Evolutionary conservation across 352 stramenopile species (phyloP).

Genomic region (Saprolegnia diclina): DNA sequence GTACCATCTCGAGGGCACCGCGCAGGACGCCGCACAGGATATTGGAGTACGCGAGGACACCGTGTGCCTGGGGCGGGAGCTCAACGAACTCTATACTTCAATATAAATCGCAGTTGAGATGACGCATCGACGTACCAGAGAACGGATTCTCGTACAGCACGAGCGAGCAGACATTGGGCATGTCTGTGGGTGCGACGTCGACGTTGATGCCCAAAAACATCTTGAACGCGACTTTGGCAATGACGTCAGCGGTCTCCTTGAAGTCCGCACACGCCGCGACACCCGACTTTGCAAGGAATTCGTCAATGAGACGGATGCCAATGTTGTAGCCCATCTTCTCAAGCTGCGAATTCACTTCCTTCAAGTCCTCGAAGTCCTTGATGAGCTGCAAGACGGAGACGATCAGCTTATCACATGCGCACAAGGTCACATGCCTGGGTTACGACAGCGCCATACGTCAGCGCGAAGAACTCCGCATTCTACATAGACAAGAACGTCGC

Average conservation of each 20-base stretch:
- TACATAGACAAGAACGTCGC: slow-evolving; percentile 4
- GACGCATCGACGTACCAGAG: slow-evolving; percentile 37
- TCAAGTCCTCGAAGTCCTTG: slow-evolving; percentile 94
- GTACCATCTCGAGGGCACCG: slow-evolving; percentile 94
- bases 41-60: slow-evolving; percentile 94
- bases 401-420: neutral
- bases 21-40: slow-evolving; percentile 94
- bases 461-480: slow-evolving; percentile 97
- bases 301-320: slow-evolving; percentile 94
- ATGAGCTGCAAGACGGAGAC: slow-evolving; percentile 64
- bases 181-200: slow-evolving; percentile 88
- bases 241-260: slow-evolving; percentile 90
- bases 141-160: slow-evolving; percentile 96
- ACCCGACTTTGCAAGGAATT: slow-evolving; percentile 96
- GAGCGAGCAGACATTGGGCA: slow-evolving; percentile 82
- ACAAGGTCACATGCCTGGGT: slow-evolving; percentile 56
- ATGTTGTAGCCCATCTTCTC: slow-evolving; percentile 98
- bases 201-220: slow-evolving; percentile 97
- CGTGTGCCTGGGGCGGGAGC: slow-evolving; percentile 80
- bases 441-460: slow-evolving; percentile 97
- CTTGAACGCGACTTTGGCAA: slow-evolving; percentile 95
- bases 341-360: slow-evolving; percentile 93
- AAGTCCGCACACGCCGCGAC: slow-evolving; percentile 83
- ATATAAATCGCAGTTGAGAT: neutral
- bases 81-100: slow-evolving; percentile 78